A percentile compares a stretch with the other conserved stretches of the same genome.
Evolutionary conservation across 2,329 filamentous ascomycete species (phyloP).

Genomic region (Westerdykella sp.): DNA sequence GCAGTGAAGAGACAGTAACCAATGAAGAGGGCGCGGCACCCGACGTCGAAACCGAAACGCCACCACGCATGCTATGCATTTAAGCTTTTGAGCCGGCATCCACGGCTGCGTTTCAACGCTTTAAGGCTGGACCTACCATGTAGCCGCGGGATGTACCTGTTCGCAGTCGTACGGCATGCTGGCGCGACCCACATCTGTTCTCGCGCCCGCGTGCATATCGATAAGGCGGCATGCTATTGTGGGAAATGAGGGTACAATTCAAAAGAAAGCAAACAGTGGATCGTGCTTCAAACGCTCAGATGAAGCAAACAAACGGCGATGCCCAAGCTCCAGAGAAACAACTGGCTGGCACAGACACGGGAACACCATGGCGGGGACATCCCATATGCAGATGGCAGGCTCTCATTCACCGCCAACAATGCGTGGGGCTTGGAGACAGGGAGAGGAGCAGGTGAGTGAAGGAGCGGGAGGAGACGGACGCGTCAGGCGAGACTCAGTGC

Average conservation of each 20-base stretch:
- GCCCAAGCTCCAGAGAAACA: not conserved
- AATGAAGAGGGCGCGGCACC: constrained; percentile 23
- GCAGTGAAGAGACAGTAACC: constrained; percentile 18
- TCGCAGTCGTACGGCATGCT: constrained; percentile 1
- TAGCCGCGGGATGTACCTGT: constrained; percentile 26
- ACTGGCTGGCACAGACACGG: not conserved
- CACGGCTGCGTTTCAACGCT: constrained; percentile 31
- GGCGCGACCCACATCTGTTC: not conserved
- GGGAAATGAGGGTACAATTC: constrained; percentile 1
- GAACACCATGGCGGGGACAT: constrained; percentile 1
- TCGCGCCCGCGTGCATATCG: not conserved
- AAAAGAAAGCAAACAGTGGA: too few species aligned
- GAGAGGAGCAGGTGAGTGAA: constrained; percentile 8
- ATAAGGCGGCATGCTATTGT: not conserved
- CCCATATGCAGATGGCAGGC: constrained; percentile 16
- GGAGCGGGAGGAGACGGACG: not conserved
- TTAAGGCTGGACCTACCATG: constrained; percentile 21
- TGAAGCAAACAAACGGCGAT: not conserved
- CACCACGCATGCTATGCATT: constrained; percentile 25
- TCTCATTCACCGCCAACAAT: constrained; percentile 4
- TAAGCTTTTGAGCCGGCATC: constrained; percentile 29
- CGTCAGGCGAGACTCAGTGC: not conserved
- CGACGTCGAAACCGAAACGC: constrained; percentile 32
- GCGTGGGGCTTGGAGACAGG: not conserved
- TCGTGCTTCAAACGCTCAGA: not conserved